Percentiles rank a stretch among this genome's conserved stretches.
These are phyloP conservation scores for Adansonia digitata DNA, from an alignment of 345 rosid species.

Conservation along the genomic window DNA sequence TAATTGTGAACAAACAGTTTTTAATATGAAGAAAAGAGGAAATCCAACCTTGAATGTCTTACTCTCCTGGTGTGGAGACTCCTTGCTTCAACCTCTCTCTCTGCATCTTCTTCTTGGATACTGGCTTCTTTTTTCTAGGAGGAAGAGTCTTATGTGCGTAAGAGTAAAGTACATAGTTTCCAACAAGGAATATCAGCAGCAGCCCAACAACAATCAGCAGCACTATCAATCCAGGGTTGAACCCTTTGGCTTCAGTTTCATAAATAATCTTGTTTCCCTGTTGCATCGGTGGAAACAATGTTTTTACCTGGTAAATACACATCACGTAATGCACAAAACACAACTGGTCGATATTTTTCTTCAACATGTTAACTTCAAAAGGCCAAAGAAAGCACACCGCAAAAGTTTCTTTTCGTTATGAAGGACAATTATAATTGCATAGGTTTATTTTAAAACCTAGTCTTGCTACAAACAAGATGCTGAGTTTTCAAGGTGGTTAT, in stretches of 20 bases:
- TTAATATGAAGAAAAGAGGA: neutral
- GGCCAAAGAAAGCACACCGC: neutral
- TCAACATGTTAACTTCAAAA: neutral
- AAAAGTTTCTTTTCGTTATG: too few relatives aligned
- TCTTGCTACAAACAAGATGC: neutral
- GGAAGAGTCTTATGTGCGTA: constrained; percentile 57
- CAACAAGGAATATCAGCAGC: constrained; percentile 42
- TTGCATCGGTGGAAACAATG: neutral
- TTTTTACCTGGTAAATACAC: neutral
- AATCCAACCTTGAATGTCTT: neutral
- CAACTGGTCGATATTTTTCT: neutral
- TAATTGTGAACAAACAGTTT: constrained; percentile 13
- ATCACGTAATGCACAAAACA: neutral
- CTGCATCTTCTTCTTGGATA: constrained; percentile 68
- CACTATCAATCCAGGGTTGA: constrained; percentile 61
- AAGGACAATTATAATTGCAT: too few relatives aligned
- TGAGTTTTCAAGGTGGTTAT: neutral
- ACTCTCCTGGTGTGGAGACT: constrained; percentile 64
- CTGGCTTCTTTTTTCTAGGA: constrained; percentile 50
- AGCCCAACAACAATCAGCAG: constrained; percentile 41
- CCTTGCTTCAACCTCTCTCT: constrained; percentile 61
- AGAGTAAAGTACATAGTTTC: constrained; percentile 40
- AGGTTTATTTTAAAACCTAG: too few relatives aligned
- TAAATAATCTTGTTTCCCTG: constrained; percentile 27
- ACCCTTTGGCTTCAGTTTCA: constrained; percentile 33